A percentile compares a stretch with the other conserved stretches of the same genome.
Evolutionary conservation across 106 monocot species (phyloP).

Genomic region (Gastrodia elata): DNA sequence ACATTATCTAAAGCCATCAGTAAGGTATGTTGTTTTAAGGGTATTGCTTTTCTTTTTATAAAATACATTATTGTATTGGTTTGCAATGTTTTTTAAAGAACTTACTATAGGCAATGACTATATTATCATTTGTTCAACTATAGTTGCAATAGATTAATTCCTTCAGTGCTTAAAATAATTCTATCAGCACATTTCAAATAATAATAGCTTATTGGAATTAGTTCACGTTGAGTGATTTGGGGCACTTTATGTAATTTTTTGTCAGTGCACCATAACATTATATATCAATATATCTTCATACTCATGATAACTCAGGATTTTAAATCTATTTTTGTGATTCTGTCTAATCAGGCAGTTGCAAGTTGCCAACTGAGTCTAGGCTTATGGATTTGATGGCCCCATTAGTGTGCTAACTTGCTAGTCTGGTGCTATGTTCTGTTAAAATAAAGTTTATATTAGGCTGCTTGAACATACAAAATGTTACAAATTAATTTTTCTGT

Average conservation of each 20-base stretch:
- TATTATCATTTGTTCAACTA: neutral
- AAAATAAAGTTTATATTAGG: neutral
- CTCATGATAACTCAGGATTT: neutral
- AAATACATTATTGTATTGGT: neutral
- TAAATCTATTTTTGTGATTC: neutral
- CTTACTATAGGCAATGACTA: neutral
- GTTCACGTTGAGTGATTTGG: neutral
- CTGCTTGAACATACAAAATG: neutral
- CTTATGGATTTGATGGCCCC: neutral
- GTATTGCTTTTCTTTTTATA: neutral
- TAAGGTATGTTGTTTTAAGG: slow-evolving; percentile 36
- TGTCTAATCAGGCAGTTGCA: neutral
- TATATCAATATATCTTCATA: neutral
- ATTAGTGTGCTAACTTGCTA: neutral
- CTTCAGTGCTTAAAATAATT: neutral
- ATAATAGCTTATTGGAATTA: neutral
- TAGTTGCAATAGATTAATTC: neutral
- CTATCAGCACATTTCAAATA: neutral
- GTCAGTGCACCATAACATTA: neutral
- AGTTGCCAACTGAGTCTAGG: neutral
- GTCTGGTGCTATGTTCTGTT: neutral
- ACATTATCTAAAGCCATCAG: slow-evolving; percentile 60
- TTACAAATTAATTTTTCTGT: neutral
- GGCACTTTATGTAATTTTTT: neutral
- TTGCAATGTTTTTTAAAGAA: neutral